These are phyloP conservation scores for Brassica nigra DNA, from an alignment of 345 rosid species.

Conservation along the genomic window DNA sequence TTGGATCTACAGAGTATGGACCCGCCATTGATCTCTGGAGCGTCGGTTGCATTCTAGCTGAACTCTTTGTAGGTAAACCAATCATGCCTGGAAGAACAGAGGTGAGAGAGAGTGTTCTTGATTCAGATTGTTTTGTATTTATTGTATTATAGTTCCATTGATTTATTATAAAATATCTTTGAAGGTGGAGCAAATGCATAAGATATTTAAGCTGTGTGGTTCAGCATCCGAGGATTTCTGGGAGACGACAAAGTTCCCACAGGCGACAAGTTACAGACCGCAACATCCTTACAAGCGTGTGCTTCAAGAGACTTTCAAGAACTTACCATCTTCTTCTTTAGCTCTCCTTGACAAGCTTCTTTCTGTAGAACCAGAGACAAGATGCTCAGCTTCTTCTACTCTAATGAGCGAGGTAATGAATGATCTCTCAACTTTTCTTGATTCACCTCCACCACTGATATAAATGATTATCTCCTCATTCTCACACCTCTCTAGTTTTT, in stretches of 20 bases:
- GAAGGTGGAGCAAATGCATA: constrained; percentile 97
- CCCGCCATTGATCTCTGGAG: constrained; percentile 91
- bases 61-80: constrained; percentile 82
- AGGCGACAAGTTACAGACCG: constrained; percentile 77
- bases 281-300: constrained; percentile 65
- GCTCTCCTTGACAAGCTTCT: constrained; percentile 66
- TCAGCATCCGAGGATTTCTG: constrained; percentile 83
- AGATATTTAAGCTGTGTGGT: constrained; percentile 94
- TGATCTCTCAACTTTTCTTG: not conserved
- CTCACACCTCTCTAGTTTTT: constrained; percentile 52
- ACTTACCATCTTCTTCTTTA: constrained; percentile 56
- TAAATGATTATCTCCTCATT: not conserved
- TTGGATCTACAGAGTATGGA: constrained; percentile 87
- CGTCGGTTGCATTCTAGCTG: constrained; percentile 86
- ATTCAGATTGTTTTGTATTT: not conserved
- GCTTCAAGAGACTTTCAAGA: constrained; percentile 57
- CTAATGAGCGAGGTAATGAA: constrained; percentile 57
- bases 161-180: not conserved
- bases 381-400: constrained; percentile 69
- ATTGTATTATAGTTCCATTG: not conserved
- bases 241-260: constrained; percentile 65
- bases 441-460: not conserved
- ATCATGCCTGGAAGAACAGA: constrained; percentile 98
- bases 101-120: constrained; percentile 41
- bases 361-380: constrained; percentile 62